Conservation (phyloP, 768 basidiomycete species). For the Flagelloscypha sp. region DNA sequence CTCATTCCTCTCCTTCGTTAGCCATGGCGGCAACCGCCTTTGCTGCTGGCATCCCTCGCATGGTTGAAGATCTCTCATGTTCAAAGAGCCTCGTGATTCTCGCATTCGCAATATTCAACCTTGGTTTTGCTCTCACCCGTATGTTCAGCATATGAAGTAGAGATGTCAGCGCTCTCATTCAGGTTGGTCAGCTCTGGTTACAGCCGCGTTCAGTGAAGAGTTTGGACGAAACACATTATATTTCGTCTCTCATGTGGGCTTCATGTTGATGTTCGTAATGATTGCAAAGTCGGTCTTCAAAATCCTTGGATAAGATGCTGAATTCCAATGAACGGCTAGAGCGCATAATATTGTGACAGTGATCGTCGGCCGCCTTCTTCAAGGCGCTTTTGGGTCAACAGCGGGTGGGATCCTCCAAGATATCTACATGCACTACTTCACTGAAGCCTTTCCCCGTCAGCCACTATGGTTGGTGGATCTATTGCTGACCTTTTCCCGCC, state of each 20-base stretch:
- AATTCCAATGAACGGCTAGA: conserved; percentile 6
- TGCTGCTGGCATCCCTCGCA: conserved; percentile 46
- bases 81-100: conserved; percentile 21
- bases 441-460: no score
- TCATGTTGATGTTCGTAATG: conserved; percentile 42
- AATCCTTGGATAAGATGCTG: conserved; percentile 19
- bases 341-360: conserved; percentile 7
- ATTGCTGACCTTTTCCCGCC: conserved; percentile 11
- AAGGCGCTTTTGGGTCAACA: conserved; percentile 12
- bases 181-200: conserved; percentile 53
- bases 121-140: conserved; percentile 30
- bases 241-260: conserved; percentile 39
- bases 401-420: no score
- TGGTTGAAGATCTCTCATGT: conserved; percentile 36
- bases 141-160: conserved; percentile 40
- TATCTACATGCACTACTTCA: no score
- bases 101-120: conserved; percentile 36
- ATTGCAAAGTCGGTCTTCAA: conserved; percentile 26
- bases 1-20: conserved; percentile 13
- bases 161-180: conserved; percentile 55
- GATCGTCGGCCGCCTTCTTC: conserved; percentile 8
- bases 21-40: conserved; percentile 47
- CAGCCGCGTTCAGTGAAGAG: conserved; percentile 67
- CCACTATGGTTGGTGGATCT: conserved; percentile 13
- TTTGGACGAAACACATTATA: conserved; percentile 60